Evolutionary conservation across 2,329 filamentous ascomycete species (phyloP).

Genomic region (Botryotinia calthae): DNA sequence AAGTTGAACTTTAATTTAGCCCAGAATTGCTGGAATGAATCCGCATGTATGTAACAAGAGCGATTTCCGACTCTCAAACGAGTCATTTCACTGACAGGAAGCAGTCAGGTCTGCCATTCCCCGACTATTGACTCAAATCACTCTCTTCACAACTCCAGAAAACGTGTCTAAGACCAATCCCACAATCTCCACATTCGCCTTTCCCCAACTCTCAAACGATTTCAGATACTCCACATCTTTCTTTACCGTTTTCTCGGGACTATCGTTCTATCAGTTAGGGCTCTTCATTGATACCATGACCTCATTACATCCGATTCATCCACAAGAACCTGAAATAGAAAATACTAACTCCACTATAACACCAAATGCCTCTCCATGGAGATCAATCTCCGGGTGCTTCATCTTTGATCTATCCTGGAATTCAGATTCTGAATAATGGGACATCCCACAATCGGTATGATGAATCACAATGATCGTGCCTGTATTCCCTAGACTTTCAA

Average conservation of each 20-base stretch:
- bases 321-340: no score
- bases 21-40: not conserved
- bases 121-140: not conserved
- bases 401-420: conserved; percentile 17
- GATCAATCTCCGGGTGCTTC: conserved; percentile 22
- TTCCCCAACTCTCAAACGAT: conserved; percentile 15
- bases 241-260: conserved; percentile 23
- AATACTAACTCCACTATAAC: conserved; percentile 21
- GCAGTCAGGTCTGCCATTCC: not conserved
- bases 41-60: not conserved
- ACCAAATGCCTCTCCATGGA: conserved; percentile 19
- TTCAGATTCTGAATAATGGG: conserved; percentile 14
- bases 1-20: not conserved
- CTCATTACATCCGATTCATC: no score
- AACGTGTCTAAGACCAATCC: conserved; percentile 24
- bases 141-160: conserved; percentile 20
- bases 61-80: not conserved
- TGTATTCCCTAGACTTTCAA: conserved; percentile 16
- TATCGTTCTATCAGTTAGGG: not conserved
- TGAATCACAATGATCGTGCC: conserved; percentile 25
- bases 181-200: conserved; percentile 21
- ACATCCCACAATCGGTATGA: conserved; percentile 27
- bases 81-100: not conserved
- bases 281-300: not conserved
- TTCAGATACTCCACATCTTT: conserved; percentile 26